These are phyloP conservation scores for Carex arenaria DNA, from an alignment of 202 grass and related monocot genomes.

Conservation along the genomic window DNA sequence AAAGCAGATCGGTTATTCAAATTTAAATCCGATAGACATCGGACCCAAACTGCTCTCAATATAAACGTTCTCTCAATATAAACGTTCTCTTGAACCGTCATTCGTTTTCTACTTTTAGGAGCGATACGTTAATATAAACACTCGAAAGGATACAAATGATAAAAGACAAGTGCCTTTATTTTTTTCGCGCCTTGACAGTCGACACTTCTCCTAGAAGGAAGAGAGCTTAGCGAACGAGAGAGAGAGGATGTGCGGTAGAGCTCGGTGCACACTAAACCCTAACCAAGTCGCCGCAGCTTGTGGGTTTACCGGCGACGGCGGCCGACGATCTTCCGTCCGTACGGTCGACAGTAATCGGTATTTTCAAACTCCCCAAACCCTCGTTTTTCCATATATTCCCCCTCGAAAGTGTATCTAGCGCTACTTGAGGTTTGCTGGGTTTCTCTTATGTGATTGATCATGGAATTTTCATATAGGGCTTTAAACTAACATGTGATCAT, in stretches of 20 bases:
- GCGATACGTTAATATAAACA: neutral
- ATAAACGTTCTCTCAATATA: too few relatives aligned
- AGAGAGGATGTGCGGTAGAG: constrained; percentile 70
- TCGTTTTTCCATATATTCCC: constrained; percentile 11
- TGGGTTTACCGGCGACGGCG: constrained; percentile 32
- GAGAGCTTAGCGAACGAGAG: neutral
- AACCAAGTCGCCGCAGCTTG: constrained; percentile 53
- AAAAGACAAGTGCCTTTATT: neutral
- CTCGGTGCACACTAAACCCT: constrained; percentile 59
- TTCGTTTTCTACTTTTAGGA: too few relatives aligned
- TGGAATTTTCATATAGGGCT: neutral
- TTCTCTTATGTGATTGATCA: neutral
- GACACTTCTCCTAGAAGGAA: neutral
- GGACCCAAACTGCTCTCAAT: too few relatives aligned
- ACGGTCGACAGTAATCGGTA: constrained; percentile 31
- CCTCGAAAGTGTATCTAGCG: neutral
- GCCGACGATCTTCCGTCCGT: constrained; percentile 1
- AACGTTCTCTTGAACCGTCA: too few relatives aligned
- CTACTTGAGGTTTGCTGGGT: neutral
- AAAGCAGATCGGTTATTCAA: too few relatives aligned
- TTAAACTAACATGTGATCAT: neutral
- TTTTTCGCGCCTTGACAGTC: constrained; percentile 24
- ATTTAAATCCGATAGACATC: too few relatives aligned
- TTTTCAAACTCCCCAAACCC: constrained; percentile 18
- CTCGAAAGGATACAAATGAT: neutral